A percentile compares a stretch with the other conserved stretches of the same genome.
Conservation (phyloP, 129 eudicot genomes). For the Centrapalus pauciflorus region DNA sequence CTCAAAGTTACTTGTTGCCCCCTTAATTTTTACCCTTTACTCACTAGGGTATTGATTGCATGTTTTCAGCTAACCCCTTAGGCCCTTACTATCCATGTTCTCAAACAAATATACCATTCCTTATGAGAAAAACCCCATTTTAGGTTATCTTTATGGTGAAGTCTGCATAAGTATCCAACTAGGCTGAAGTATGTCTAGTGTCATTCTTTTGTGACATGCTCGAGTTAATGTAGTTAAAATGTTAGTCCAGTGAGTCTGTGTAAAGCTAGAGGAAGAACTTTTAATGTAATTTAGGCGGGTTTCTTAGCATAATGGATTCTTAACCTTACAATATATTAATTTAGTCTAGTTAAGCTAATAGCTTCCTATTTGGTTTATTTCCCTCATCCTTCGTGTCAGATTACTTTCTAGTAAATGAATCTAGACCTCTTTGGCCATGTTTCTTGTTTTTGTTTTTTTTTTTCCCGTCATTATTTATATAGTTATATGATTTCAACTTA, state of each 20-base stretch:
- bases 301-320: not conserved
- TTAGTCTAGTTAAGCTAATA: not conserved
- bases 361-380: not conserved
- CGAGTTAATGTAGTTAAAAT: not conserved
- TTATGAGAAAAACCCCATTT: not conserved
- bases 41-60: not conserved
- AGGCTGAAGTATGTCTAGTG: not conserved
- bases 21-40: not conserved
- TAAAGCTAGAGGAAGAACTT: not conserved
- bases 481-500: too few species aligned
- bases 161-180: not conserved
- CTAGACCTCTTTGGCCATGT: too few species aligned
- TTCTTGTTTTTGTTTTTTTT: too few species aligned
- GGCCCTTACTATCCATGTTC: not conserved
- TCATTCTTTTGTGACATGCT: not conserved
- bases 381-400: too few species aligned
- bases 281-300: not conserved
- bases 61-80: not conserved
- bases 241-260: not conserved
- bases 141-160: not conserved
- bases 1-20: not conserved
- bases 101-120: not conserved
- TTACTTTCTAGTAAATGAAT: too few species aligned
- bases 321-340: not conserved
- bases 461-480: too few species aligned